phyloP scores from a whole-genome alignment of 139 green algal species.

The Closterium sp. region DNA sequence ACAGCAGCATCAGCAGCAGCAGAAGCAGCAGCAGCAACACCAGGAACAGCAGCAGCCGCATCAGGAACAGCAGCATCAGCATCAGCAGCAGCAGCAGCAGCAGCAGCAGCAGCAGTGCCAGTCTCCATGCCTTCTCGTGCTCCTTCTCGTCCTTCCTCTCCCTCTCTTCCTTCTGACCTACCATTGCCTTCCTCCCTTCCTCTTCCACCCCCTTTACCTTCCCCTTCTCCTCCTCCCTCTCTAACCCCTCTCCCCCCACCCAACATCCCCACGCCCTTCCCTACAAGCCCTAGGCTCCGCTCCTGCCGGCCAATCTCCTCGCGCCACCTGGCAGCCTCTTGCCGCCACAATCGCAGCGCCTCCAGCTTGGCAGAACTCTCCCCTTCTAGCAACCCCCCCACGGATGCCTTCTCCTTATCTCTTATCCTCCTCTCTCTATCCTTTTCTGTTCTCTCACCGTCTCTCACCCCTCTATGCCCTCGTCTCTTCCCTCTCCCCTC shows the following conservation, averaged over 20 bases:
- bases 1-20: not conserved
- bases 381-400: not conserved
- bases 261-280: not conserved
- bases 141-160: not conserved
- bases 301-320: not conserved
- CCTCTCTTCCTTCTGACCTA: not conserved
- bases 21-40: no score
- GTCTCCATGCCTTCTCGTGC: not conserved
- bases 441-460: not conserved
- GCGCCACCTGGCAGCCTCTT: not conserved
- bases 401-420: not conserved
- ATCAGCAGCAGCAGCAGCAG: not conserved
- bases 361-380: not conserved
- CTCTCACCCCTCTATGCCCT: not conserved
- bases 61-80: not conserved
- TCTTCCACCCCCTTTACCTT: not conserved
- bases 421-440: not conserved
- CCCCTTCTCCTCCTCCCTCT: not conserved
- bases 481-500: not conserved
- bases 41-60: not conserved
- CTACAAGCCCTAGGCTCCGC: not conserved
- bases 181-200: no score
- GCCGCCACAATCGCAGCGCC: not conserved
- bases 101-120: not conserved
- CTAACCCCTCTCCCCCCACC: not conserved